phyloP scores from a whole-genome alignment of 768 basidiomycete species.

The Calocera cornea region DNA sequence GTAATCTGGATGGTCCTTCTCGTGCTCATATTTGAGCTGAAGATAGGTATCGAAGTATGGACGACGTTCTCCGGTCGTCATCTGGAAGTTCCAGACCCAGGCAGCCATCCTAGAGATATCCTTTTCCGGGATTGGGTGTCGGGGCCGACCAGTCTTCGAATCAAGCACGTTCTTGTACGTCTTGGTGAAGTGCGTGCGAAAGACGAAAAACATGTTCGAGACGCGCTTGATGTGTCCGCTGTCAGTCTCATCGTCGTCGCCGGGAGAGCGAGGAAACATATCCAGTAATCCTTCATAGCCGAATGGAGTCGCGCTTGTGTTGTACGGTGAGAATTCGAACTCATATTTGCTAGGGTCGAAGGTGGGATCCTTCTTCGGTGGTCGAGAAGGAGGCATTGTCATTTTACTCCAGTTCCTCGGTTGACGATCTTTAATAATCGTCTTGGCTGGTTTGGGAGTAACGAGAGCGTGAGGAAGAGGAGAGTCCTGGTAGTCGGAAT shows the following conservation, averaged over 20 bases:
- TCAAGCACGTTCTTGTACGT: slow-evolving; percentile 4
- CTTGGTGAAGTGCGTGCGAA: slow-evolving; percentile 1
- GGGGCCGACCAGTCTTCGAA: not conserved
- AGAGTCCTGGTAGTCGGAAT: not conserved
- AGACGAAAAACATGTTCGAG: slow-evolving; percentile 1
- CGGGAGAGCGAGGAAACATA: not conserved
- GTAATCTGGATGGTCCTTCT: slow-evolving; percentile 1
- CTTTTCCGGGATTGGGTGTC: not conserved
- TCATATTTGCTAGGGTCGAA: not conserved
- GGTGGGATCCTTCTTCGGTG: not conserved
- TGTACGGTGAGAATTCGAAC: not conserved
- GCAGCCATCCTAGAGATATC: not conserved
- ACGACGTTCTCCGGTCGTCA: not conserved
- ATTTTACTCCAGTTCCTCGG: not conserved
- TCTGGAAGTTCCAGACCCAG: slow-evolving; percentile 3
- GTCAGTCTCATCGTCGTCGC: not conserved
- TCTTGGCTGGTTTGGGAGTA: not conserved
- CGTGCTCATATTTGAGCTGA: not conserved
- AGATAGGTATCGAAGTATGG: not conserved
- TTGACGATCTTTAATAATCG: not conserved
- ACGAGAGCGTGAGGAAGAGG: not conserved
- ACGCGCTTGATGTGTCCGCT: not conserved
- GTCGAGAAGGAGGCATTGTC: not conserved
- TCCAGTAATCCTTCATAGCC: not conserved
- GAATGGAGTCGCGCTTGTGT: not conserved